phyloP scores from a whole-genome alignment of 1,284 basidiomycete species.

The Pascua sp. region DNA sequence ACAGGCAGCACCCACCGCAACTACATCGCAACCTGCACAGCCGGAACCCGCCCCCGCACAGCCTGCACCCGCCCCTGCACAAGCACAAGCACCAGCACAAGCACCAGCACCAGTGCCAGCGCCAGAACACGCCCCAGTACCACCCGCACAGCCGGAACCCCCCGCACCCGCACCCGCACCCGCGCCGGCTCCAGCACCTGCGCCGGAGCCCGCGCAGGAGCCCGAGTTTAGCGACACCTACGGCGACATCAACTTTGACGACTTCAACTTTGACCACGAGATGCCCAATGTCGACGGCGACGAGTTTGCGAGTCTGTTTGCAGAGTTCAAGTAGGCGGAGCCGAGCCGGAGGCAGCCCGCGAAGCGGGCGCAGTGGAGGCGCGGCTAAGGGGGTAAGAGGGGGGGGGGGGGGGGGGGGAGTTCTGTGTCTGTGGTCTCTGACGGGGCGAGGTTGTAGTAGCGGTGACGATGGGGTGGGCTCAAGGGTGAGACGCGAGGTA shows the following conservation, averaged over 20 bases:
- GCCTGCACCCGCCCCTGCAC: background rate
- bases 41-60: background rate
- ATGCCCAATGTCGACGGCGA: constrained; percentile 34
- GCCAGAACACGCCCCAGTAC: no score
- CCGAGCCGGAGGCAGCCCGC: no score
- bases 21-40: background rate
- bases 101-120: background rate
- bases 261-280: constrained; percentile 33
- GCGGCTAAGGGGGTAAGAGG: no score
- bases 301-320: constrained; percentile 35
- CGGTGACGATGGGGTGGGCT: no score
- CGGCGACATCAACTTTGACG: constrained; percentile 32
- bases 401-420: no score
- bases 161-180: background rate
- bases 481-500: no score
- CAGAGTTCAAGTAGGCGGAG: constrained; percentile 26
- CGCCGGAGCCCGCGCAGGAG: background rate
- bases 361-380: no score
- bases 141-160: background rate
- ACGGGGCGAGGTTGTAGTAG: no score
- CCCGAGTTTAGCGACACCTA: constrained; percentile 25
- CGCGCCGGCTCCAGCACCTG: background rate
- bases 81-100: background rate
- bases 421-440: no score
- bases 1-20: background rate